Conservation (phyloP, 192 early-diverging fungal species). For the Haplosporangium gracile region DNA sequence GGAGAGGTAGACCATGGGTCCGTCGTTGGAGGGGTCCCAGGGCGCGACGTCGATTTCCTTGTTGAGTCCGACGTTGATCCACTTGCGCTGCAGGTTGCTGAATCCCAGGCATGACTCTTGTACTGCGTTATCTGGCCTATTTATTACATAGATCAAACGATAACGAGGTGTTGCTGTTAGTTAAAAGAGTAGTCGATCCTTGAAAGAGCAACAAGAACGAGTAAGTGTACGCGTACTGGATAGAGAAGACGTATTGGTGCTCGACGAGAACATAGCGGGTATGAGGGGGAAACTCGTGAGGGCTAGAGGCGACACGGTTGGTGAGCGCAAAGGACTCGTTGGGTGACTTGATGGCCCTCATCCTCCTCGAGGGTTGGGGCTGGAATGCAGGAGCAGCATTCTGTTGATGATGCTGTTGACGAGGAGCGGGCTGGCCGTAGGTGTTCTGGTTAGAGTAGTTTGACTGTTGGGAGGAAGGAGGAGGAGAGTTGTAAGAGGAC, state of each 20-base stretch:
- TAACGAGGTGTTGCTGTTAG: background rate
- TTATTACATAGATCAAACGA: constrained; percentile 7
- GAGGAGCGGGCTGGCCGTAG: constrained; percentile 38
- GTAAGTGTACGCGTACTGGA: constrained; percentile 65
- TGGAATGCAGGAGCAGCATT: constrained; percentile 26
- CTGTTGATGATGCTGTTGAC: constrained; percentile 16
- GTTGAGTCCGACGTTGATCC: constrained; percentile 66
- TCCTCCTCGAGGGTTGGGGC: constrained; percentile 46
- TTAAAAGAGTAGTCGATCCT: constrained; percentile 8
- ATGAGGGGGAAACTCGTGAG: constrained; percentile 76
- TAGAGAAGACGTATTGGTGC: constrained; percentile 84
- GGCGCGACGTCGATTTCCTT: constrained; percentile 69
- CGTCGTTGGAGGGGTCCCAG: constrained; percentile 58
- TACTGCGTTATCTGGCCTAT: constrained; percentile 46
- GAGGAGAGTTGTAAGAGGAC: constrained; percentile 14
- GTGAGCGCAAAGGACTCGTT: constrained; percentile 63
- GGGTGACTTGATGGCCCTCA: constrained; percentile 31
- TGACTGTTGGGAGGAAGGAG: background rate
- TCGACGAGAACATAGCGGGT: constrained; percentile 84
- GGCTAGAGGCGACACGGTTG: constrained; percentile 84
- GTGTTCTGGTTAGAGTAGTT: constrained; percentile 19
- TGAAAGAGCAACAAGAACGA: constrained; percentile 13
- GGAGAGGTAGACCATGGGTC: constrained; percentile 49
- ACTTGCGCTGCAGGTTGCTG: constrained; percentile 56
- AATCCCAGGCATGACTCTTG: constrained; percentile 35